Base-by-base conservation (phyloP, 2,329 filamentous ascomycete genomes). In the Knufia petricola region DNA sequence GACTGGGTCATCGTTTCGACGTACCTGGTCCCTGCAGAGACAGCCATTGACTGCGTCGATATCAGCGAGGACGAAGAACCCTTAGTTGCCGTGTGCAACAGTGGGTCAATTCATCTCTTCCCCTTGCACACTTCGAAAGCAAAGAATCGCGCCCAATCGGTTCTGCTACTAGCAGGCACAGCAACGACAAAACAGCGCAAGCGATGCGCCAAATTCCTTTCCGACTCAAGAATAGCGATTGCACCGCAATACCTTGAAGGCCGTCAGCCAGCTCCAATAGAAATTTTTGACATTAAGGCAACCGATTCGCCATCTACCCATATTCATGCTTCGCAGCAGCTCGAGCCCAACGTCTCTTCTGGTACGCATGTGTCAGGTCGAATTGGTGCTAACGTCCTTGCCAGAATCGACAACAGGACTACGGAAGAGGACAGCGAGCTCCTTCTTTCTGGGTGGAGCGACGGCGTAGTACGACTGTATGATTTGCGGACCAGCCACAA, bases 381-480 rank as follows among this genome's bases (percentile, higher is more conserved):
- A 32, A 51, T 60, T 23, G 59, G 60, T 42, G 55, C 68, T 43
- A 61, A 67, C 54, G 59, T 59, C 52, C 64, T 71, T 36, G 61
- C 62, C 12, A 63, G 67, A 17, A 57, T 71, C 12, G 58, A 61
- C 44, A 50, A 56, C 19, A 36, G 51, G 15, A 51, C 53, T 1
- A 50, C 51, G 9, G 59, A 53, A 9, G 61, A 59, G 15, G 55
- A 67, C 3, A 73, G 74, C 2, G 64, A 76, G 40, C 62, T 77
- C 0, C 81, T 82, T 50, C 64, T 83, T 1, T 75, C 75, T 26
- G 78, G 78, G 7, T 78, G 76, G 60, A 77, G 77, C 45, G 77
- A 81, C 58, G 75, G 77, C 9, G 66, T 72, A 32, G 66, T 73
- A 45, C 70, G 77, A 55, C 69, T 83, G 4, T 78, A 83, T 58